Conservation (phyloP, 2,329 filamentous ascomycete genomes). For the Aureobasidium sp. region DNA sequence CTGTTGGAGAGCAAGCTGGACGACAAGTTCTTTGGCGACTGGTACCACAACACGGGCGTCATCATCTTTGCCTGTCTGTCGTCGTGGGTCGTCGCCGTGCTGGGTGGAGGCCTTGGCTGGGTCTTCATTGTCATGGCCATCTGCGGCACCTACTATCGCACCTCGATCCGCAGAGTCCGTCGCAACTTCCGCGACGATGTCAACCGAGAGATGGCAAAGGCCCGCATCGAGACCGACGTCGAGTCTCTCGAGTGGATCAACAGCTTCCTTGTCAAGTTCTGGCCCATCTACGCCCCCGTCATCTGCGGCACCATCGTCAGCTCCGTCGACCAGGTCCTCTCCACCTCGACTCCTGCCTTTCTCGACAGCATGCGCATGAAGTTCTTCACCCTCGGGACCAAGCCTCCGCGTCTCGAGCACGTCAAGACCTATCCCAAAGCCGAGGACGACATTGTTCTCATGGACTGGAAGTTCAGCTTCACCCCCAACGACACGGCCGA, state of each 20-base stretch:
- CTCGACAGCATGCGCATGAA: constrained; percentile 90
- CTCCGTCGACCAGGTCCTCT: constrained; percentile 92
- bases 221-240: constrained; percentile 77
- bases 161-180: constrained; percentile 84
- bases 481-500: constrained; percentile 91
- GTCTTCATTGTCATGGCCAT: constrained; percentile 85
- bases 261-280: constrained; percentile 96
- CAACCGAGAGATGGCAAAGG: constrained; percentile 78
- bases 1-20: constrained; percentile 76
- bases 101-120: constrained; percentile 90
- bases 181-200: constrained; percentile 96
- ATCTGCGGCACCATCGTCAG: constrained; percentile 86
- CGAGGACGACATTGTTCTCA: constrained; percentile 89
- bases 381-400: constrained; percentile 87
- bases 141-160: constrained; percentile 94
- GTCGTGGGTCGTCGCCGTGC: constrained; percentile 81
- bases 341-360: constrained; percentile 83
- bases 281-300: constrained; percentile 96
- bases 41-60: constrained; percentile 95
- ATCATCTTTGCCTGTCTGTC: constrained; percentile 87
- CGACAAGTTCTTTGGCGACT: constrained; percentile 91
- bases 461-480: constrained; percentile 99
- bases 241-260: constrained; percentile 99
- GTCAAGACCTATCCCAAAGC: constrained; percentile 97
- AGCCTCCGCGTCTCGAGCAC: constrained; percentile 92